Percentiles rank a stretch among this genome's conserved stretches.
Conservation (phyloP, 805 yeast species). For the Metschnikowia gelsemii region DNA sequence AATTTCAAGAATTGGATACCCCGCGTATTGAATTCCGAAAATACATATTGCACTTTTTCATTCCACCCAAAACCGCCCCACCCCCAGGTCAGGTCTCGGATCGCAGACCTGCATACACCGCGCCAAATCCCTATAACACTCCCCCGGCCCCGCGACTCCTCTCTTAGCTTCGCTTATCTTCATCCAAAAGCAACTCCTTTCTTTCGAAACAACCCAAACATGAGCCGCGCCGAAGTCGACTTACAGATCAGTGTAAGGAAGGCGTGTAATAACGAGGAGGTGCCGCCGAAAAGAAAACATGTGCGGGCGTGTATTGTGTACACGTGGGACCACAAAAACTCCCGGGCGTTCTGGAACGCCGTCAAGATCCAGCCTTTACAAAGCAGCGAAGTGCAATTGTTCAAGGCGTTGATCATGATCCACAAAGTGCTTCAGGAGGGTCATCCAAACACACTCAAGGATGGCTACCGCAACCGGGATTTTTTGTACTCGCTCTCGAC, state of each 20-base stretch:
- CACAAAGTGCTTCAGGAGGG: slow-evolving; percentile 98
- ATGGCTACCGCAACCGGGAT: slow-evolving; percentile 73
- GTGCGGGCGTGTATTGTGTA: slow-evolving; percentile 93
- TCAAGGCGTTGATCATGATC: slow-evolving; percentile 79
- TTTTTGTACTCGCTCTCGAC: slow-evolving; percentile 77
- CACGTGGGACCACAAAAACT: slow-evolving; percentile 92
- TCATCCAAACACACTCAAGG: slow-evolving; percentile 79
- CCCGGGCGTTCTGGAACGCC: slow-evolving; percentile 81
- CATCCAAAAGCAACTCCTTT: too few relatives aligned
- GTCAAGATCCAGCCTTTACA: slow-evolving; percentile 78
- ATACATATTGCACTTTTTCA: too few relatives aligned
- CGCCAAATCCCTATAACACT: too few relatives aligned
- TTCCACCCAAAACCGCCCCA: too few relatives aligned
- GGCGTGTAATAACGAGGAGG: slow-evolving; percentile 82
- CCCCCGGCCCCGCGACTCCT: too few relatives aligned
- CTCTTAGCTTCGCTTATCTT: too few relatives aligned
- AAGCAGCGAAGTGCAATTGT: slow-evolving; percentile 77
- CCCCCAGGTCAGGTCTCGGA: too few relatives aligned
- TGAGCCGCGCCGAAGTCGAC: slow-evolving; percentile 49
- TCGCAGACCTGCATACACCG: too few relatives aligned
- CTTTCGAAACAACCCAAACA: too few relatives aligned
- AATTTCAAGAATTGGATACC: too few relatives aligned
- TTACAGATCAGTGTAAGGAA: slow-evolving; percentile 62
- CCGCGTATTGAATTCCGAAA: too few relatives aligned
- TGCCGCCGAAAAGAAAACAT: slow-evolving; percentile 94